Evolutionary conservation across 139 green algal species (phyloP), one percentile per base, ranked within the genome.

Genomic region (Mychonastes homosphaera): DNA sequence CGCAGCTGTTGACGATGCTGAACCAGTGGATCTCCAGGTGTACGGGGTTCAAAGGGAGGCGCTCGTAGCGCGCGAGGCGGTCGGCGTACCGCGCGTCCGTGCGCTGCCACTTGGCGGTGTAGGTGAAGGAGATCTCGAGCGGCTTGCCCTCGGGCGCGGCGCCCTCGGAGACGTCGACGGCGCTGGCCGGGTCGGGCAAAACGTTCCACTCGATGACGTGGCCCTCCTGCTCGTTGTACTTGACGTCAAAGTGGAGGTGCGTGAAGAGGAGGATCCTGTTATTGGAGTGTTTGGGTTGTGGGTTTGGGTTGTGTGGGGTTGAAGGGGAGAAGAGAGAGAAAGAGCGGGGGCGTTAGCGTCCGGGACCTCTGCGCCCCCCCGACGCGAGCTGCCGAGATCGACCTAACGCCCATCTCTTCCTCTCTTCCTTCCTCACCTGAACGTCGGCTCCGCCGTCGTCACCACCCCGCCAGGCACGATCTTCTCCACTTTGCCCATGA

Each of bases 231-330:
- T n/a, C n/a, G 48, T 95, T 96, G 76, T 85, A 95, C 2, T 63
- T 44, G 4, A 96, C 64, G 46, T 96, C 89, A 74, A 95, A 97
- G 76, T 97, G 87, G 62, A 95, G 86, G 71, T 96, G 89, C 0
- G 87, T 96, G 82, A 94, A 97, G 0, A 97, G 68, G 49, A 36
- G 53, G 49, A 40, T 60, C 36, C 55, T 59, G 49, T 60, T 60
- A 28, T 60, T n/a, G n/a, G n/a, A n/a, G n/a, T n/a, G n/a, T n/a
- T n/a, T n/a, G n/a, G n/a, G n/a, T n/a, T n/a, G n/a, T n/a, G n/a
- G n/a, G n/a, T n/a, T n/a, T n/a, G n/a, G n/a, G n/a, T n/a, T n/a
- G n/a, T n/a, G n/a, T n/a, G n/a, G n/a, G n/a, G n/a, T n/a, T n/a
- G n/a, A n/a, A n/a, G n/a, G n/a, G n/a, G n/a, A n/a, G n/a, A n/a